Evolutionary conservation across 2,329 filamentous ascomycete genomes (phyloP).

Genomic region (Fusarium heterosporum): DNA sequence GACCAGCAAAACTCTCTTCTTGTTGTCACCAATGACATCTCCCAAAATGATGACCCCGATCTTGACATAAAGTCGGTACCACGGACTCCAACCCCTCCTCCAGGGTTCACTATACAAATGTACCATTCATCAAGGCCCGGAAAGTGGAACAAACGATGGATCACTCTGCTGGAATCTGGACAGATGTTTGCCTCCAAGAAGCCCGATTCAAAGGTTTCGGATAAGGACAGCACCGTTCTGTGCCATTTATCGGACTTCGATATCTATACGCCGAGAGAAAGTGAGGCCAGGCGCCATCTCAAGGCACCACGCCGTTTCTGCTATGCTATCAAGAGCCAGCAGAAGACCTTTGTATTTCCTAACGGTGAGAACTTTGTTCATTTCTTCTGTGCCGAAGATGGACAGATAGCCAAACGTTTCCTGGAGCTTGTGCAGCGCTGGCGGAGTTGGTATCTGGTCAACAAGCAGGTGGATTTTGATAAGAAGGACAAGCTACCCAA

Average conservation of each 20-base stretch:
- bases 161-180: constrained; percentile 79
- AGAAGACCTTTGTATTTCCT: constrained; percentile 86
- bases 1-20: constrained; percentile 82
- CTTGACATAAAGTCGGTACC: constrained; percentile 75
- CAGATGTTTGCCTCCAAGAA: constrained; percentile 81
- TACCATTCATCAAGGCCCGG: constrained; percentile 84
- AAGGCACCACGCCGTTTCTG: constrained; percentile 88
- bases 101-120: constrained; percentile 75
- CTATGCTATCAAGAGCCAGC: constrained; percentile 91
- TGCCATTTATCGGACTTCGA: constrained; percentile 95
- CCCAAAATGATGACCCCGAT: constrained; percentile 66
- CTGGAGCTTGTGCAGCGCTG: constrained; percentile 79
- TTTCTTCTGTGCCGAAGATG: constrained; percentile 87
- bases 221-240: constrained; percentile 76
- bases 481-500: constrained; percentile 42
- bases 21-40: constrained; percentile 69
- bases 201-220: constrained; percentile 64
- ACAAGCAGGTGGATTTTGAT: constrained; percentile 69
- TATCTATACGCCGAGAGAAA: constrained; percentile 81
- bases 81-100: constrained; percentile 67
- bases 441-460: constrained; percentile 92
- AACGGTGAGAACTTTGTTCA: constrained; percentile 89
- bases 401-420: constrained; percentile 73
- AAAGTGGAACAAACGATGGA: constrained; percentile 88
- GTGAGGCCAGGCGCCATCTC: constrained; percentile 75